These are phyloP conservation scores for Trichosporon faecale DNA, from an alignment of 1,284 basidiomycete genomes.

Conservation along the genomic window DNA sequence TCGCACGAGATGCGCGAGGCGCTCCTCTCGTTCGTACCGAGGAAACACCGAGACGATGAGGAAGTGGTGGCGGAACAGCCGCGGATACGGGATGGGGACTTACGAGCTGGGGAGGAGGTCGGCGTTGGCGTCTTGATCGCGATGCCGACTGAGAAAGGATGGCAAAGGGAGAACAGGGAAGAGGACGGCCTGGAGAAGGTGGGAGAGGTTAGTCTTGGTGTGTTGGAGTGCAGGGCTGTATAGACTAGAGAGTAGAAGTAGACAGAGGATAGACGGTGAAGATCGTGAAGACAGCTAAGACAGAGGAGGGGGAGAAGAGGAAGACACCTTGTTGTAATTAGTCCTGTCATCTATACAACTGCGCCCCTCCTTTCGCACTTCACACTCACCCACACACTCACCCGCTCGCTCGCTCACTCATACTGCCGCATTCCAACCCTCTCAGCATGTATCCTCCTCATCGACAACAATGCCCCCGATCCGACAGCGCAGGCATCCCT, in stretches of 20 bases:
- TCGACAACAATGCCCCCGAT: neutral
- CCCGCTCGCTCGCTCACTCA: neutral
- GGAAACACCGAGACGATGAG: neutral
- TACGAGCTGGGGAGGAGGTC: slow-evolving; percentile 28
- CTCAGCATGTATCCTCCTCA: too few relatives aligned
- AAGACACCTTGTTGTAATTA: neutral
- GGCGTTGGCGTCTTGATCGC: slow-evolving; percentile 44
- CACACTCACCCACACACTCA: neutral
- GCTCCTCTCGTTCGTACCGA: slow-evolving; percentile 13
- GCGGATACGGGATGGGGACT: slow-evolving; percentile 6
- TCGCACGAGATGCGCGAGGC: slow-evolving; percentile 15
- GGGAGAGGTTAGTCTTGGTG: slow-evolving; percentile 41
- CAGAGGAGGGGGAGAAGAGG: neutral
- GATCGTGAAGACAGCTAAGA: neutral
- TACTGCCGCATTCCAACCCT: too few relatives aligned
- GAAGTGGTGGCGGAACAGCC: neutral
- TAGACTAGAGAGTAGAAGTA: neutral
- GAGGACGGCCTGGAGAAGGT: slow-evolving; percentile 29
- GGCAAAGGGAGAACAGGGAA: neutral
- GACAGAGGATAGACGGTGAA: neutral
- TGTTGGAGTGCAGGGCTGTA: slow-evolving; percentile 27
- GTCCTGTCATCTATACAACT: neutral
- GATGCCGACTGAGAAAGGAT: slow-evolving; percentile 29
- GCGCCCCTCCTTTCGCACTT: neutral
- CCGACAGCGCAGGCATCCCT: neutral